phyloP scores from a whole-genome alignment of 257 asterid genomes.

The Apocynum venetum region DNA sequence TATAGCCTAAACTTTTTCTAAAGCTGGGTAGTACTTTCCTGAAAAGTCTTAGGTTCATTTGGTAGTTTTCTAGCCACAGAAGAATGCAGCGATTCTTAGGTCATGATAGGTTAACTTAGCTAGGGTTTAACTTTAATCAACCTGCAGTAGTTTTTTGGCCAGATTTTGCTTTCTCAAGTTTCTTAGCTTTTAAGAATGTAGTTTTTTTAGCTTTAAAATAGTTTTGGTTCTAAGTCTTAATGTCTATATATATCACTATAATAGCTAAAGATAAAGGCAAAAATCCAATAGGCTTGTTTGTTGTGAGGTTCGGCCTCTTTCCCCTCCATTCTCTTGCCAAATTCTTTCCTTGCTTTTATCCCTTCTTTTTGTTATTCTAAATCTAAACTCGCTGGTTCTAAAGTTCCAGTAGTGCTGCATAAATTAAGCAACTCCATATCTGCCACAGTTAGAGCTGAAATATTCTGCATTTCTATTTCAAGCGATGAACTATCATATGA shows the following conservation, averaged over 20 bases:
- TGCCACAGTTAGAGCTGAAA: neutral
- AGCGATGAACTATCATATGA: neutral
- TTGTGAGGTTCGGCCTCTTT: neutral
- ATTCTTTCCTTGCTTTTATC: neutral
- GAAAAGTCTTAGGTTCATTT: neutral
- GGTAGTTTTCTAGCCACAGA: neutral
- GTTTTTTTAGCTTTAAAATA: too few relatives aligned
- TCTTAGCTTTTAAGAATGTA: neutral
- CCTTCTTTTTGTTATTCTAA: too few relatives aligned
- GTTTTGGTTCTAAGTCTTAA: neutral
- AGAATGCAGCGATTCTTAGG: neutral
- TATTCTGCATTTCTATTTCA: neutral
- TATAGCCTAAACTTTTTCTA: neutral
- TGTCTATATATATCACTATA: too few relatives aligned
- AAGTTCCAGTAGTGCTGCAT: neutral
- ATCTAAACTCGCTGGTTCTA: neutral
- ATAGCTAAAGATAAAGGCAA: neutral
- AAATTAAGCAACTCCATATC: neutral
- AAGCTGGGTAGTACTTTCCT: neutral
- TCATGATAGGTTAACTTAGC: neutral
- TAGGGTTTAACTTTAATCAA: too few relatives aligned
- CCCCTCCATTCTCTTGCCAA: neutral
- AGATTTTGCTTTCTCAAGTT: neutral
- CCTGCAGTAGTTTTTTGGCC: too few relatives aligned
- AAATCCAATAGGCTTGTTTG: neutral